A percentile compares a stretch with the other conserved stretches of the same genome.
Evolutionary conservation across 192 early-diverging fungal genomes (phyloP).

Genomic region (Backusella mclennaniae): DNA sequence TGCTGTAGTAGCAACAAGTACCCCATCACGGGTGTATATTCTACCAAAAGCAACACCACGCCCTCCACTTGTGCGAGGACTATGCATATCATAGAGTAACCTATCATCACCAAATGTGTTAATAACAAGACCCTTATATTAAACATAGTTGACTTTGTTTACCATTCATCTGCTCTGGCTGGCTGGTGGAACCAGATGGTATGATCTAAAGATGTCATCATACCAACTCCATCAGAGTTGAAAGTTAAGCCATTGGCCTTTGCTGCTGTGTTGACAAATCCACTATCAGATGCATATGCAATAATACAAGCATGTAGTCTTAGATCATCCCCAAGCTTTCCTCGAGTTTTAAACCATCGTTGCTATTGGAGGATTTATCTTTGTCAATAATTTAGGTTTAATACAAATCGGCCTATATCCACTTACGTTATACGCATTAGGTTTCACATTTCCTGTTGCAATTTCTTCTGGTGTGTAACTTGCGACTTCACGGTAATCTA

Average conservation of each 20-base stretch:
- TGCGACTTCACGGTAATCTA: conserved; percentile 25
- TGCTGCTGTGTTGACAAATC: conserved; percentile 47
- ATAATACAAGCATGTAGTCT: conserved; percentile 57
- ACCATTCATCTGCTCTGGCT: conserved; percentile 86
- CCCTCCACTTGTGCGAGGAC: conserved; percentile 62
- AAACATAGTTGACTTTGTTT: conserved; percentile 14
- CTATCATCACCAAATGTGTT: not conserved
- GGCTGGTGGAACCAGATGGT: conserved; percentile 87
- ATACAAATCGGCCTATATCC: not conserved
- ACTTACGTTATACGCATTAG: conserved; percentile 10
- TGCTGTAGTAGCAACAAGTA: conserved; percentile 72
- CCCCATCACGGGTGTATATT: conserved; percentile 75
- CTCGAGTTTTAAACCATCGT: conserved; percentile 66
- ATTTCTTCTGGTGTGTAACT: conserved; percentile 12
- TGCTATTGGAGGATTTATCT: not conserved
- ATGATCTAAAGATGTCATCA: conserved; percentile 70
- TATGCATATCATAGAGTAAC: conserved; percentile 81
- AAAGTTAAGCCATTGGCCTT: conserved; percentile 14
- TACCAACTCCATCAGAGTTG: conserved; percentile 25
- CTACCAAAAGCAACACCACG: conserved; percentile 78
- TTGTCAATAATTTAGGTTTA: not conserved
- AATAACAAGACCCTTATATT: not conserved
- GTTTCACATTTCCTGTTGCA: not conserved
- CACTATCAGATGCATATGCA: conserved; percentile 59
- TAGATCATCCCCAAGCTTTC: conserved; percentile 49